Conservation (phyloP, 768 basidiomycete genomes). For the Lanmaoa rubissima region DNA sequence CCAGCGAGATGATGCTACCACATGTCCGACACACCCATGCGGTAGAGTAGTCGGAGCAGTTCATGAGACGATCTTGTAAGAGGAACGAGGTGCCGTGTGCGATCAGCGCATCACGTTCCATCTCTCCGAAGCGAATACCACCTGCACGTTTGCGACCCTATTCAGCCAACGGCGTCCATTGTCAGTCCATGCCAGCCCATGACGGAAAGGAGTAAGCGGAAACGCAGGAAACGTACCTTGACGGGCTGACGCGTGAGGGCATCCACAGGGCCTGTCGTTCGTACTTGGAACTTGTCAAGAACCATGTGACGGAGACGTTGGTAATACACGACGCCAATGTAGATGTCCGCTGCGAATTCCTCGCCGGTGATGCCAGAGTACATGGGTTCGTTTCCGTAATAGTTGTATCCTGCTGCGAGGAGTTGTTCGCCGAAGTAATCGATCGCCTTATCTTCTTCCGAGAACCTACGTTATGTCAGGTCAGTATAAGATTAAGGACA, state of each 20-base stretch:
- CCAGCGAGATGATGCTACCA: conserved; percentile 92
- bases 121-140: conserved; percentile 99
- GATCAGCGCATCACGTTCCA: conserved; percentile 98
- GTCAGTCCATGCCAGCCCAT: conserved; percentile 2
- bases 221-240: conserved; percentile 57
- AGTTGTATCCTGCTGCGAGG: conserved; percentile 92
- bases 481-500: conserved; percentile 9
- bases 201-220: background rate
- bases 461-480: conserved; percentile 56
- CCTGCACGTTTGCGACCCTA: conserved; percentile 97
- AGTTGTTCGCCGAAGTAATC: conserved; percentile 98
- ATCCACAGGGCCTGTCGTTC: conserved; percentile 97
- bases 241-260: conserved; percentile 95
- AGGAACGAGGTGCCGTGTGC: conserved; percentile 99
- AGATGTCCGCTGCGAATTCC: conserved; percentile 98
- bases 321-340: conserved; percentile 97
- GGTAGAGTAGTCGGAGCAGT: conserved; percentile 99
- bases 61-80: conserved; percentile 98
- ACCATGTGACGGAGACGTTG: conserved; percentile 99
- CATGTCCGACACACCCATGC: conserved; percentile 98
- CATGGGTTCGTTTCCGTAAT: conserved; percentile 99
- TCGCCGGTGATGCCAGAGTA: conserved; percentile 99
- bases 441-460: conserved; percentile 94
- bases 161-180: background rate
- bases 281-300: conserved; percentile 98